These are phyloP conservation scores for Jatropha podagrica DNA, from an alignment of 441 rosid genomes.

Conservation along the genomic window DNA sequence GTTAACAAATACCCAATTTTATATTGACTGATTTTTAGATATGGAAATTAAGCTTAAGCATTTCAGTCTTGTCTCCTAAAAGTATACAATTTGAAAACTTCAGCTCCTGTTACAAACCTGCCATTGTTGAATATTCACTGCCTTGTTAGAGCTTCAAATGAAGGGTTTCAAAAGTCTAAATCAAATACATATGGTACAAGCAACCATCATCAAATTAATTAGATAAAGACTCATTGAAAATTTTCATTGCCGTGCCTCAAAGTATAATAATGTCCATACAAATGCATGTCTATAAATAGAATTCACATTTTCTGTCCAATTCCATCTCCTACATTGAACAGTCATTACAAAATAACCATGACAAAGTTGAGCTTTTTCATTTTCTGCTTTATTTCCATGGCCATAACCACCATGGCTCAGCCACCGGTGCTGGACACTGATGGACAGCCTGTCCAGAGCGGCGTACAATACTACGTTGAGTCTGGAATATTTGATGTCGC, in stretches of 20 bases:
- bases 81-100: neutral
- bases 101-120: neutral
- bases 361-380: neutral
- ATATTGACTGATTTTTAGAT: neutral
- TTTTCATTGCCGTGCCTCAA: neutral
- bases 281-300: neutral
- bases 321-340: neutral
- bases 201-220: neutral
- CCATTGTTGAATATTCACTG: no score
- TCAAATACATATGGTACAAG: neutral
- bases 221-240: neutral
- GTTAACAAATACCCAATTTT: no score
- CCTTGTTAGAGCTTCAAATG: no score
- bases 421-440: slow-evolving; percentile 10
- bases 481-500: neutral
- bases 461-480: slow-evolving; percentile 11
- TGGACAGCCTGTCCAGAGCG: slow-evolving; percentile 8
- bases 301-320: neutral
- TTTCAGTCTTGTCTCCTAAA: neutral
- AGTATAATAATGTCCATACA: neutral
- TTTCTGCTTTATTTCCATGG: neutral
- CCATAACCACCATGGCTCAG: neutral
- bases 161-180: neutral
- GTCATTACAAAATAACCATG: neutral
- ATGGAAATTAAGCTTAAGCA: neutral